Evolutionary conservation across 805 yeast species (phyloP).

Genomic region (Barnettozyma californica): DNA sequence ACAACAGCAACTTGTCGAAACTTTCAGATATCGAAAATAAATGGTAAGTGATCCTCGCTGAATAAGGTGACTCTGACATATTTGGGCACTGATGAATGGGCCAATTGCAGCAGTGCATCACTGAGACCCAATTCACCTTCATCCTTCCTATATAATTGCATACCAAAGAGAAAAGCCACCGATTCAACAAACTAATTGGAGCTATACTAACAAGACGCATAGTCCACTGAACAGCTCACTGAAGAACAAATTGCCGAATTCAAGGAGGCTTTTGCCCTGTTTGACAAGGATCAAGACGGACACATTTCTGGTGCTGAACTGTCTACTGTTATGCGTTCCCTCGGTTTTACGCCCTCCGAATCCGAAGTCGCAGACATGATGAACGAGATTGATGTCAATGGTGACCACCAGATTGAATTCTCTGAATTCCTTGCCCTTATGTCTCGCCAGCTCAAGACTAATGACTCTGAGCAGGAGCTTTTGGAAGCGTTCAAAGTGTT

Average conservation of each 20-base stretch:
- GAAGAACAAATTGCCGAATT: slow-evolving; percentile 96
- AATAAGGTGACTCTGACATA: too few relatives aligned
- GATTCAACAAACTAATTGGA: not conserved
- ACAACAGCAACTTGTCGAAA: not conserved
- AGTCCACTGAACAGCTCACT: slow-evolving; percentile 73
- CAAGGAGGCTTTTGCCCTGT: slow-evolving; percentile 95
- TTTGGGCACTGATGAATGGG: not conserved
- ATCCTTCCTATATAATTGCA: too few relatives aligned
- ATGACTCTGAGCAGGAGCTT: slow-evolving; percentile 95
- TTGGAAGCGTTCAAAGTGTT: slow-evolving; percentile 97
- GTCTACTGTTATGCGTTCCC: slow-evolving; percentile 98
- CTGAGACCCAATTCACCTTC: too few relatives aligned
- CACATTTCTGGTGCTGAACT: slow-evolving; percentile 92
- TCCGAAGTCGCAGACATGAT: slow-evolving; percentile 94
- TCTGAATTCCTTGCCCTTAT: slow-evolving; percentile 79
- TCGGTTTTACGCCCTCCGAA: slow-evolving; percentile 96
- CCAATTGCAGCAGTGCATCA: not conserved
- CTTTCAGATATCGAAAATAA: not conserved
- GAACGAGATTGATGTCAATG: slow-evolving; percentile 94
- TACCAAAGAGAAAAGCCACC: too few relatives aligned
- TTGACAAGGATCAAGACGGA: slow-evolving; percentile 96
- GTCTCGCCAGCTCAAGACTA: slow-evolving; percentile 85
- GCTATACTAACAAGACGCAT: not conserved
- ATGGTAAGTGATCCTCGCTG: not conserved
- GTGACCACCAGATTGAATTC: slow-evolving; percentile 84